Percentiles rank a stretch among this genome's conserved stretches.
phyloP scores from a whole-genome alignment of 129 eudicot species.

The Saposhnikovia divaricata region DNA sequence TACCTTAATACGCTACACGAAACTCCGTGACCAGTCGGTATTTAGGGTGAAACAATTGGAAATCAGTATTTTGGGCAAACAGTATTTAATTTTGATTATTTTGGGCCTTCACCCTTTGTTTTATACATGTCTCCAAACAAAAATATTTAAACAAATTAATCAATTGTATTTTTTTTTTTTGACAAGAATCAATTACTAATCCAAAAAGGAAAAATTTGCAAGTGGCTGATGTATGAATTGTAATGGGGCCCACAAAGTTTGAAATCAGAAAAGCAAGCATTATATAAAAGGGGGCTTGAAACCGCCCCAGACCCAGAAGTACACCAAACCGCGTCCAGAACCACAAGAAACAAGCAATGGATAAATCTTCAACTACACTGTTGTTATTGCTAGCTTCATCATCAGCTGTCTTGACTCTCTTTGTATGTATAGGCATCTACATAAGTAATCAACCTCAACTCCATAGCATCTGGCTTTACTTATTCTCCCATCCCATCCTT shows the following conservation, averaged over 20 bases:
- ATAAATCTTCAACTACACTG: neutral
- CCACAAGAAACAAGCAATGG: neutral
- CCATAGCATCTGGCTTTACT: neutral
- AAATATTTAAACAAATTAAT: too few relatives aligned
- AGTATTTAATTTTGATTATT: too few relatives aligned
- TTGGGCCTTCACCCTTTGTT: too few relatives aligned
- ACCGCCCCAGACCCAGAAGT: neutral
- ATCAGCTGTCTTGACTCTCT: neutral
- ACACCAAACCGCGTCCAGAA: too few relatives aligned
- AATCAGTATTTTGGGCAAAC: too few relatives aligned
- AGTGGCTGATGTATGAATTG: neutral
- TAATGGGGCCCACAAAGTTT: neutral
- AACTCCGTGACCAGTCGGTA: too few relatives aligned
- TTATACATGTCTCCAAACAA: too few relatives aligned
- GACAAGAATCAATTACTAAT: too few relatives aligned
- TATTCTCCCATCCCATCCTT: neutral
- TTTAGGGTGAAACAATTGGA: too few relatives aligned
- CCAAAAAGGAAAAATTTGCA: too few relatives aligned
- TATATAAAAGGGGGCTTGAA: neutral
- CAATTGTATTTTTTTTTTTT: too few relatives aligned
- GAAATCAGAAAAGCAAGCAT: neutral
- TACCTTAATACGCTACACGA: too few relatives aligned
- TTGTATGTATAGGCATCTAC: neutral
- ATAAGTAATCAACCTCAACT: neutral
- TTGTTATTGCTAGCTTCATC: neutral